phyloP scores from a whole-genome alignment of 176 grass and related monocot species.

The Ampelocalamus luodianensis region DNA sequence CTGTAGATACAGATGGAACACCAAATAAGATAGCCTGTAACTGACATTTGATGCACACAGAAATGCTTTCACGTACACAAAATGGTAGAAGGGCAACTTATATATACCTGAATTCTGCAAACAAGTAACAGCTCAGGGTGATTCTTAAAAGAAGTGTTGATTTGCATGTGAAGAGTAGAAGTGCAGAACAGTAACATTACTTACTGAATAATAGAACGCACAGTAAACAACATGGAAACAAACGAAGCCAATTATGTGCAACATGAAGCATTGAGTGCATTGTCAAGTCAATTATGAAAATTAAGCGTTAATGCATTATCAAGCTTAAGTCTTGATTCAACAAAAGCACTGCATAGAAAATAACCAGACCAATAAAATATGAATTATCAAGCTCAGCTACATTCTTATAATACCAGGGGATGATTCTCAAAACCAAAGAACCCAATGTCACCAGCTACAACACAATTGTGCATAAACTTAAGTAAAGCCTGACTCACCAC shows the following conservation, averaged over 20 bases:
- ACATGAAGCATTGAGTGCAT: background rate
- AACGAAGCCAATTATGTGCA: background rate
- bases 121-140: background rate
- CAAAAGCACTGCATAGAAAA: background rate
- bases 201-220: background rate
- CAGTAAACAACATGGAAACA: background rate
- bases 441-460: background rate
- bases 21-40: background rate
- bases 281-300: background rate
- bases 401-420: background rate
- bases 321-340: background rate
- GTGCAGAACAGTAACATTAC: background rate
- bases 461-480: background rate
- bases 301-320: background rate
- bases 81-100: background rate
- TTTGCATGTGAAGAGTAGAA: background rate
- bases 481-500: background rate
- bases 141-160: background rate
- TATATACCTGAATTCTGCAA: background rate
- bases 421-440: slow-evolving; percentile 14
- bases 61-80: background rate
- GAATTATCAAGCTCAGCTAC: background rate
- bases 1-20: background rate
- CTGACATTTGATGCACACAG: slow-evolving; percentile 4
- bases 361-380: background rate